Evolutionary conservation across 495 filamentous ascomycete species (phyloP), one percentile per base, ranked within the genome.

Genomic region (Daldinia childiae): DNA sequence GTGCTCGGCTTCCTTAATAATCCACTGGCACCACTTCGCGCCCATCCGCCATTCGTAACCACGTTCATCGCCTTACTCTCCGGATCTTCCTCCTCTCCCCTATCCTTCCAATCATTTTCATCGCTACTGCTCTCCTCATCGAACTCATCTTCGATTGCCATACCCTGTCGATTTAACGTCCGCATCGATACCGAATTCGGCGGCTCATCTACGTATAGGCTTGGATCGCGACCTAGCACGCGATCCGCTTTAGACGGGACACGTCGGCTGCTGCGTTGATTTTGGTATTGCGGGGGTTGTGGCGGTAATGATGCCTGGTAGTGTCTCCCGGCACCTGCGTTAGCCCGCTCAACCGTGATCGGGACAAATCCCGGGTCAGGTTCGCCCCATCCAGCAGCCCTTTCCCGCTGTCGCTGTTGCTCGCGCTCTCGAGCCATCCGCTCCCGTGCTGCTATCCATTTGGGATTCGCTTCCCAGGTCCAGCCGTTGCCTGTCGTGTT

Each of bases 401-500:
- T 68, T 71, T 91, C 87, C 48, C 87, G 81, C 61, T 87, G 83
- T 24, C 82, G 76, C 66, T 92, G 89, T 58, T 85, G 82, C 55
- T 89, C 86, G 15, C 92, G 82, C 67, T 89, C 85, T 4, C 79
- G 57, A 2, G 87, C 83, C 32, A 93, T 74, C 2, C 81, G 79
- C 21, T 93, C 90, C 43, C 88, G 84, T 3, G 89, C 90, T 26
- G 87, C 89, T 15, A 91, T 67, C 87, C 93, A 95, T 65, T 85
- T 86, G 1, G 82, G 79, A 64, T 88, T 97, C 1, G 93, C 87
- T 74, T 97, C 94, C 95, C 95, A 99, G 72, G 80, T 87, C 94
- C 94, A 98, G n/a, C 95, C 95, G 76, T 99, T 93, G 9, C 94
- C 94, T 0, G 87, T 90, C 0, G 93, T 95, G 61, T 90, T 97